These are phyloP conservation scores for Aspergillus sparsus DNA, from an alignment of 495 filamentous ascomycete species.

Conservation along the genomic window DNA sequence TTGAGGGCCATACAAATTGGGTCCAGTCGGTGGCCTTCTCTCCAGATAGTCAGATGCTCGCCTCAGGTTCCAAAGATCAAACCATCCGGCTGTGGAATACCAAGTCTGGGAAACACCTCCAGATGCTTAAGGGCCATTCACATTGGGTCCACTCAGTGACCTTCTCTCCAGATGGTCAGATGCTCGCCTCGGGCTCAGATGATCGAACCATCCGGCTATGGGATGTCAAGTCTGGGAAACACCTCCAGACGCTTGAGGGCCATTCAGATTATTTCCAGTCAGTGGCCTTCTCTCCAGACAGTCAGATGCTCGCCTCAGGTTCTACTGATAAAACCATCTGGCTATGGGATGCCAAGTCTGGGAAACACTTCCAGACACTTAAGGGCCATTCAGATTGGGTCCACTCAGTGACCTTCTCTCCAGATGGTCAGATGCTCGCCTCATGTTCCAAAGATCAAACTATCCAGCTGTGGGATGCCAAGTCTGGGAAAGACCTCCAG, in stretches of 20 bases:
- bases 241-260: constrained; percentile 12
- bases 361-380: not conserved
- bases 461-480: constrained; percentile 34
- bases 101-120: not conserved
- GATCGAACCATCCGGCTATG: constrained; percentile 13
- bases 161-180: constrained; percentile 21
- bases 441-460: constrained; percentile 30
- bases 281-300: constrained; percentile 14
- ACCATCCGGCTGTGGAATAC: not conserved
- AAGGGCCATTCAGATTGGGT: constrained; percentile 4
- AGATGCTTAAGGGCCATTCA: constrained; percentile 8
- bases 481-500: constrained; percentile 14
- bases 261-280: not conserved
- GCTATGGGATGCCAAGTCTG: constrained; percentile 1
- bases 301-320: constrained; percentile 22
- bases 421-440: constrained; percentile 24
- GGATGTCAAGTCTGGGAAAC: too few relatives aligned
- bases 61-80: constrained; percentile 19
- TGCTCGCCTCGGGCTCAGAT: constrained; percentile 29
- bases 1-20: constrained; percentile 2
- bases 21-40: constrained; percentile 6
- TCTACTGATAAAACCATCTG: constrained; percentile 1
- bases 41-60: constrained; percentile 15
- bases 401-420: constrained; percentile 10
- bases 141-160: not conserved